Percentiles rank a stretch among this genome's conserved stretches.
These are phyloP conservation scores for Tolypocladium ophioglossoides DNA, from an alignment of 2,329 filamentous ascomycete genomes.

Conservation along the genomic window DNA sequence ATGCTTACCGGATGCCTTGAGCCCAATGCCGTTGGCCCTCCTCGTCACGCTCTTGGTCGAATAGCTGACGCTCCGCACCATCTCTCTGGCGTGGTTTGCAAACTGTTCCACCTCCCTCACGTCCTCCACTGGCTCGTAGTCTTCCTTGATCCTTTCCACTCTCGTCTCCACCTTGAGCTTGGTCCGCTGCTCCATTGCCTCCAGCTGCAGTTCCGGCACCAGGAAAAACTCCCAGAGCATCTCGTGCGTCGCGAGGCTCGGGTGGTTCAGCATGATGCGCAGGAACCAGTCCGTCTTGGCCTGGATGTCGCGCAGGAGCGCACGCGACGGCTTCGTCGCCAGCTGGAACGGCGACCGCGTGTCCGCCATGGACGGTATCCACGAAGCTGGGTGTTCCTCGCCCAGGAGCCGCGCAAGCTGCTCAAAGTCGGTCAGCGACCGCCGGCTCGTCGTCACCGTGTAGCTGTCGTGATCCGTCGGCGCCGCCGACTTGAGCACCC, in stretches of 20 bases:
- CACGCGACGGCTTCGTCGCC: conserved; percentile 79
- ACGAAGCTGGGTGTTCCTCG: conserved; percentile 88
- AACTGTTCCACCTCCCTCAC: conserved; percentile 88
- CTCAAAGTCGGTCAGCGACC: conserved; percentile 83
- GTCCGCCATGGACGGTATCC: conserved; percentile 71
- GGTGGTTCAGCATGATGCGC: conserved; percentile 74
- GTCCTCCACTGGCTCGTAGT: conserved; percentile 75
- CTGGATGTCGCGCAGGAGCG: conserved; percentile 80
- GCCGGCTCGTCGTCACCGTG: conserved; percentile 87
- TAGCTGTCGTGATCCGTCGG: conserved; percentile 74
- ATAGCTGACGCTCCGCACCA: conserved; percentile 74
- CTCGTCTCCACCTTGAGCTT: conserved; percentile 76
- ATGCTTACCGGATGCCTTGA: conserved; percentile 47
- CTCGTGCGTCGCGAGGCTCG: conserved; percentile 91
- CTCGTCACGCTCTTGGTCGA: conserved; percentile 75
- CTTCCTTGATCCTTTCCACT: conserved; percentile 76
- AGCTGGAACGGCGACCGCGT: conserved; percentile 86
- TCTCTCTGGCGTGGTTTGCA: conserved; percentile 80
- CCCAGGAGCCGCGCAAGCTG: conserved; percentile 74
- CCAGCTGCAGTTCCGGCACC: conserved; percentile 82
- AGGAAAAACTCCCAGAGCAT: conserved; percentile 99
- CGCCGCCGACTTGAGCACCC: conserved; percentile 89
- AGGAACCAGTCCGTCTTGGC: conserved; percentile 78
- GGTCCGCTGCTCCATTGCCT: conserved; percentile 83
- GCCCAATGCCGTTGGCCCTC: conserved; percentile 62